A percentile compares a stretch with the other conserved stretches of the same genome.
Evolutionary conservation across 805 yeast genomes (phyloP).

Genomic region (Sugiyamaella americana): DNA sequence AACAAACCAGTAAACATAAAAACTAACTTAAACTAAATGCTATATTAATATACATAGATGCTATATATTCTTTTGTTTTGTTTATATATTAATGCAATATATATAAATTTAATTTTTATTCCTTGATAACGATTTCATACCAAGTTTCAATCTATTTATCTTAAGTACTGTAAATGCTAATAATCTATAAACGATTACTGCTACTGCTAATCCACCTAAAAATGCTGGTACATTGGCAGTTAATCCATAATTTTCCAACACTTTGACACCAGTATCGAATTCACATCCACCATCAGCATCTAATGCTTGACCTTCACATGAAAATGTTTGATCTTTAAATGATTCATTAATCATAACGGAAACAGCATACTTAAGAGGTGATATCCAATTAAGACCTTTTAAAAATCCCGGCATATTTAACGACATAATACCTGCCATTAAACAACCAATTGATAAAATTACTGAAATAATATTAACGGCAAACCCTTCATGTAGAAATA

Average conservation of each 20-base stretch:
- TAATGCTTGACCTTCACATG: slow-evolving; percentile 40
- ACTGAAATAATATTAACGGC: slow-evolving; percentile 70
- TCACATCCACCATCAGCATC: slow-evolving; percentile 38
- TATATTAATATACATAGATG: too few relatives aligned
- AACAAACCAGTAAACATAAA: too few relatives aligned
- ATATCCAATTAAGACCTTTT: slow-evolving; percentile 65
- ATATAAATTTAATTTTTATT: neutral
- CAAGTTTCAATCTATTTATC: slow-evolving; percentile 22
- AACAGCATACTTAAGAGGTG: slow-evolving; percentile 70
- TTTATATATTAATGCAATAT: neutral
- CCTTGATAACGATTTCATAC: slow-evolving; percentile 10
- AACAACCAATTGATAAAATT: slow-evolving; percentile 61
- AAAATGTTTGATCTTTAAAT: slow-evolving; percentile 45
- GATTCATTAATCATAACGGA: slow-evolving; percentile 55
- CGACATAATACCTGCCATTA: slow-evolving; percentile 83
- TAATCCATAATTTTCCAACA: slow-evolving; percentile 47
- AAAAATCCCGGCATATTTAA: slow-evolving; percentile 65
- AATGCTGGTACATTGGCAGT: slow-evolving; percentile 20
- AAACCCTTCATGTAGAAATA: slow-evolving; percentile 69
- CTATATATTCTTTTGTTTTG: too few relatives aligned
- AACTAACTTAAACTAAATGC: too few relatives aligned
- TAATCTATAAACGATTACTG: slow-evolving; percentile 25
- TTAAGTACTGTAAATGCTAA: slow-evolving; percentile 24
- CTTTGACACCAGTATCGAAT: slow-evolving; percentile 49
- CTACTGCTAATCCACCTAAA: slow-evolving; percentile 23